Evolutionary conservation across 2,329 filamentous ascomycete genomes (phyloP), one percentile per base, ranked within the genome.

Genomic region (Penicillium sp.): DNA sequence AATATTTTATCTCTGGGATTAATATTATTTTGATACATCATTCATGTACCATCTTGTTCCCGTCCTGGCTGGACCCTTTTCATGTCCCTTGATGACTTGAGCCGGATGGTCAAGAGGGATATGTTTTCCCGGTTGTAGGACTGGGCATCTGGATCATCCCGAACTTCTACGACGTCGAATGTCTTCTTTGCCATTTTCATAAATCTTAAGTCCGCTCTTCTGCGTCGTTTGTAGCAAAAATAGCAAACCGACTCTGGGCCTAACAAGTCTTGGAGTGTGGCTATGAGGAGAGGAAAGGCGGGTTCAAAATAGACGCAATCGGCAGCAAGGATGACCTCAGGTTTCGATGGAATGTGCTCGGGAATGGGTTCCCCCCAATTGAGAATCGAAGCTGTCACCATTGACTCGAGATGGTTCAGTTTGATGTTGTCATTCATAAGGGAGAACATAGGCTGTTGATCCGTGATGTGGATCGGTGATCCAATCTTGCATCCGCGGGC

Each of bases 291-390:
- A 29, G 93, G 93, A 70, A 98, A 98, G 1, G 95, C 91, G 3
- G 93, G 92, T 75, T 98, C 95, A 74, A 96, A 96, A 79, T 98
- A 99, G 49, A 96, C 92, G 76, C 93, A 98, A 75, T 98, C 95
- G 42, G 93, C 93, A 3, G 95, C 95, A n/a, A 98, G 83, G 55
- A 99, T 87, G 54, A 96, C 81, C 67, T 93, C 87, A 19, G 92
- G 91, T 81, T 80, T 54, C 81, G 62, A 53, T 23, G 74, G 75
- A 33, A 78, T 71, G 33, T 50, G 79, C 61, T 55, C 66, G 53
- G 57, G 75, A 54, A 59, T 77, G 72, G 78, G 68, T 31, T 76
- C 69, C 19, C 82, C 83, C 93, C 93, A 97, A 73, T 97, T 90
- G 64, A 97, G 83, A 26, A 96, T 80, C 54, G 85, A 78, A 16